phyloP scores from a whole-genome alignment of 768 basidiomycete species.

The Tulasnella sp. region DNA sequence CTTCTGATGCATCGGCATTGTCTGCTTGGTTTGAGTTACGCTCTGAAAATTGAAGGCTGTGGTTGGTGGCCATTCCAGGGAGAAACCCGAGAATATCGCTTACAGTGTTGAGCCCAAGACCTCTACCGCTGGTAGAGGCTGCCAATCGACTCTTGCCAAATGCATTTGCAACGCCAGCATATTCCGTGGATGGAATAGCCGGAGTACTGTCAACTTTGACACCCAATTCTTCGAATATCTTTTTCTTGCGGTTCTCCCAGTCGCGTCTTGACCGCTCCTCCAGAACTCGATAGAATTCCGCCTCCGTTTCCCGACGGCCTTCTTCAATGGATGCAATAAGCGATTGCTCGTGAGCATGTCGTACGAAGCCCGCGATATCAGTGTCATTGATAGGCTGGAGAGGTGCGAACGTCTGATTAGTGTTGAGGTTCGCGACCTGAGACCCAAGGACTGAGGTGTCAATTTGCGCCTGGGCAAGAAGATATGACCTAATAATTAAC shows the following conservation, averaged over 20 bases:
- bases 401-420: conserved; percentile 77
- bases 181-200: conserved; percentile 46
- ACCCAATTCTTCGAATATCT: conserved; percentile 85
- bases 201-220: conserved; percentile 48
- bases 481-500: conserved; percentile 60
- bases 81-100: not conserved
- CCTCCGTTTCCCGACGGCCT: conserved; percentile 76
- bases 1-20: conserved; percentile 60
- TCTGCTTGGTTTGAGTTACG: conserved; percentile 25
- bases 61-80: not conserved
- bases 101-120: conserved; percentile 3
- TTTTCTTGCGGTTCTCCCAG: conserved; percentile 88
- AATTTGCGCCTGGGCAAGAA: conserved; percentile 90
- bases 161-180: conserved; percentile 39
- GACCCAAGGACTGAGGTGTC: conserved; percentile 83
- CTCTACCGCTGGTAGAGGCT: conserved; percentile 3
- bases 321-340: conserved; percentile 93
- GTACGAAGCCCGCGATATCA: conserved; percentile 88
- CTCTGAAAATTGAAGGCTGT: conserved; percentile 4
- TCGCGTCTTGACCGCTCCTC: conserved; percentile 71
- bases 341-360: conserved; percentile 92
- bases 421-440: conserved; percentile 79
- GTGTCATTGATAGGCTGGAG: conserved; percentile 92
- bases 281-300: conserved; percentile 76
- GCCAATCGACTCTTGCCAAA: conserved; percentile 24